A percentile compares a stretch with the other conserved stretches of the same genome.
phyloP scores from a whole-genome alignment of 129 eudicot species.

The Erigeron canadensis region DNA sequence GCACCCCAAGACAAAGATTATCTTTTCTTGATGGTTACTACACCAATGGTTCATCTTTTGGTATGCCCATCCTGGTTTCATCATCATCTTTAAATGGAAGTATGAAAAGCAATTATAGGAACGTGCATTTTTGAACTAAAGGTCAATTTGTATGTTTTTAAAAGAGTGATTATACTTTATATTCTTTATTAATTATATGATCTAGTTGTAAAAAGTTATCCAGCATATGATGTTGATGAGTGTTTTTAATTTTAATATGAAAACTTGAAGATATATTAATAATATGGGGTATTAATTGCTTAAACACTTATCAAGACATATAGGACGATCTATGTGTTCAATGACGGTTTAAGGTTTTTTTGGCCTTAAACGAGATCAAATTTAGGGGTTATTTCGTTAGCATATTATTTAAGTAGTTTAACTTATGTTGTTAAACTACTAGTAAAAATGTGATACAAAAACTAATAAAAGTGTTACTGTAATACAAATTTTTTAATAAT shows the following conservation, averaged over 20 bases:
- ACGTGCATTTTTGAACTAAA: constrained; percentile 27
- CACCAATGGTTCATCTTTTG: constrained; percentile 51
- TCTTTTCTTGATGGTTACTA: constrained; percentile 44
- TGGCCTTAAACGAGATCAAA: too few species aligned
- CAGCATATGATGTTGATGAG: not conserved
- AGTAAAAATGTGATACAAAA: too few species aligned
- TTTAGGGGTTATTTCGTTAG: too few species aligned
- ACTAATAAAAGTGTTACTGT: too few species aligned
- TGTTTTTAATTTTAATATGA: not conserved
- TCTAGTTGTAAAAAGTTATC: not conserved
- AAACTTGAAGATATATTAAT: not conserved
- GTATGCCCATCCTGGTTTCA: constrained; percentile 44
- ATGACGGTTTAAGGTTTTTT: too few species aligned
- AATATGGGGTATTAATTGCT: too few species aligned
- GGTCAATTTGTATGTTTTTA: not conserved
- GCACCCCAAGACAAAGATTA: constrained; percentile 77
- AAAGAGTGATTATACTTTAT: not conserved
- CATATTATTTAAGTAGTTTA: too few species aligned
- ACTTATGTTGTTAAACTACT: too few species aligned
- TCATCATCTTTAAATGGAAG: constrained; percentile 66
- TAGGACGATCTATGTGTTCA: too few species aligned
- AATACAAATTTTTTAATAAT: too few species aligned
- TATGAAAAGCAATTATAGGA: constrained; percentile 40
- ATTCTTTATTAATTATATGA: not conserved
- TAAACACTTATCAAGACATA: too few species aligned